Base-by-base conservation (phyloP, 768 basidiomycete genomes). In the Dendrothele bispora region DNA sequence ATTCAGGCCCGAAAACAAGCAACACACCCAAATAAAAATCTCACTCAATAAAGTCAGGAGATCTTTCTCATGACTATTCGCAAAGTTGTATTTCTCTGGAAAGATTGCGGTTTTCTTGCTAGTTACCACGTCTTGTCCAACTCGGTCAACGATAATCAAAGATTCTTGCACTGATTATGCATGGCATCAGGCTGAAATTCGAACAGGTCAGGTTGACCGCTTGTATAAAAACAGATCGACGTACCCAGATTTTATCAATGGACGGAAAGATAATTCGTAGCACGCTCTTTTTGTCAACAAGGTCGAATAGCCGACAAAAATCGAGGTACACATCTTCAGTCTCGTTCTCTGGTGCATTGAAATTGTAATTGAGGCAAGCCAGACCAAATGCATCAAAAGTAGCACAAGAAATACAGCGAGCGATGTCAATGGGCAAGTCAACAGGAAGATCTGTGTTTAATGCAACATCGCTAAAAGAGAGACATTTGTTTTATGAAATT, bases 321-420 rank as follows among this genome's bases (percentile, higher is more conserved):
- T 78, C 77, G 18, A 62, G 43, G 50, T 79, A 79, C 15, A 78
- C 67, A 46, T 68, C 64, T 49, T 78, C 75, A 0, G 72, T 67
- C 55, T 80, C 78, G 42, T 74, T 70, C 39, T 72, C 62, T 2
- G 81, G 56, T 2, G 79, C 67, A 34, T 73, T 64, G 59, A 82
- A 82, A 26, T 72, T 62, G 50, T 80, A 78, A 51, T 77, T 71
- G 29, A 82, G 77, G 5, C 75, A 77, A 5, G 82, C 75, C 7
- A 82, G 65, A 8, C 83, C 84, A 39, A 86, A 82, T 10, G 83
- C 72, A 53, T 86, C 84, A 47, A 86, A 79, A 1, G 82, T 77
- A 0, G 78, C 75, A 22, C 82, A 75, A 11, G 78, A 78, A n/a
- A 83, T 58, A 77, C 80, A 85, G 47, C 75, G 73, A 20, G 72